Percentiles rank a stretch among this genome's conserved stretches.
These are phyloP conservation scores for Gossypium raimondii DNA, from an alignment of 345 rosid genomes.

Conservation along the genomic window DNA sequence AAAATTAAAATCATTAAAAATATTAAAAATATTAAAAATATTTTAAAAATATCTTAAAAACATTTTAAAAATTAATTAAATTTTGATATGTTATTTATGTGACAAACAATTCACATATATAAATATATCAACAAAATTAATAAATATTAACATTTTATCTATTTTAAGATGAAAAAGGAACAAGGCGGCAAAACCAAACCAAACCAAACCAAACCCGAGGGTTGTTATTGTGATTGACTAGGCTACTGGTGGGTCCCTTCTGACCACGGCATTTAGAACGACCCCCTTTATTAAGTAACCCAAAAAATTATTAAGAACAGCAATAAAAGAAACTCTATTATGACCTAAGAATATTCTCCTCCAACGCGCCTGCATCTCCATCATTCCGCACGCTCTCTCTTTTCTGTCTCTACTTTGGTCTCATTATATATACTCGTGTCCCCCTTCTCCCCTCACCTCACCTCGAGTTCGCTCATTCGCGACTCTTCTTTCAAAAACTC, in stretches of 20 bases:
- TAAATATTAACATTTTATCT: no score
- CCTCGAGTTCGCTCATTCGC: conserved; percentile 12
- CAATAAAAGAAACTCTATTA: conserved; percentile 36
- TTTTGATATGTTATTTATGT: no score
- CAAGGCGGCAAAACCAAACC: no score
- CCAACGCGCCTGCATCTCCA: conserved; percentile 41
- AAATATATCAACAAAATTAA: no score
- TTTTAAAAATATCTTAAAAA: no score
- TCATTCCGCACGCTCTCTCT: conserved; percentile 25
- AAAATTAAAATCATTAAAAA: no score
- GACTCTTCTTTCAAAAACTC: conserved; percentile 7
- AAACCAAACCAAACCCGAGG: no score
- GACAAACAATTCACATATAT: no score
- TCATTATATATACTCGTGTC: conserved; percentile 43
- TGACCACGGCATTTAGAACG: conserved; percentile 22
- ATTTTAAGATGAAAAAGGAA: no score
- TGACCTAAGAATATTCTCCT: conserved; percentile 26
- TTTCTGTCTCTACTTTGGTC: conserved; percentile 28
- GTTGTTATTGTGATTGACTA: conserved; percentile 14
- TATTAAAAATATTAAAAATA: no score
- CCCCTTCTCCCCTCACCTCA: conserved; percentile 27
- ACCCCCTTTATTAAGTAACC: no score
- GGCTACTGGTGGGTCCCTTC: conserved; percentile 23
- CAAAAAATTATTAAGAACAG: not conserved
- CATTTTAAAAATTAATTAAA: no score